A percentile compares a stretch with the other conserved stretches of the same genome.
phyloP scores from a whole-genome alignment of 371 early-diverging fungal genomes.

The Blakeslea trispora region DNA sequence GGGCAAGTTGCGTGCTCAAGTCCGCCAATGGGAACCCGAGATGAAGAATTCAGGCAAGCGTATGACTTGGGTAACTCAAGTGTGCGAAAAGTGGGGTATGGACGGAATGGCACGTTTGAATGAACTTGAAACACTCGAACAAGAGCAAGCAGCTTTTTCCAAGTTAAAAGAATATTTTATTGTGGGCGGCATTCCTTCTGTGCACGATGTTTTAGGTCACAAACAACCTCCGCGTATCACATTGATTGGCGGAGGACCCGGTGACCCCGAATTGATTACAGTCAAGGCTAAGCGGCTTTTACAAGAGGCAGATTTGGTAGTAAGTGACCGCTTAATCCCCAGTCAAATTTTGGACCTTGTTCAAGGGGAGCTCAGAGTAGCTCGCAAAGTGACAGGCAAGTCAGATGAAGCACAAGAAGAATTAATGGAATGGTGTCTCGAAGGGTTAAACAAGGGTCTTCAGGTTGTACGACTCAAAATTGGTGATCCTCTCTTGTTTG shows the following conservation, averaged over 20 bases:
- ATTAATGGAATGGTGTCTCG: constrained; percentile 65
- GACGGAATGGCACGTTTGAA: constrained; percentile 34
- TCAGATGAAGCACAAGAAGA: constrained; percentile 75
- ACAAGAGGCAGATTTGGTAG: constrained; percentile 74
- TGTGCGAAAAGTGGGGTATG: constrained; percentile 65
- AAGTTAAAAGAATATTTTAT: constrained; percentile 63
- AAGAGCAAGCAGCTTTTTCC: constrained; percentile 41
- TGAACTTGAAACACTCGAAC: constrained; percentile 22
- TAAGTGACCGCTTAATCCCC: constrained; percentile 82
- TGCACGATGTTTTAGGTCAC: constrained; percentile 25
- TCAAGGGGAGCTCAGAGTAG: constrained; percentile 64
- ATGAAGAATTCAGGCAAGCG: constrained; percentile 66
- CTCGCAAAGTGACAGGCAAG: constrained; percentile 61
- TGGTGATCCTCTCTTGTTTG: constrained; percentile 91
- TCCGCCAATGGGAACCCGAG: constrained; percentile 70
- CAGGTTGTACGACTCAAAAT: constrained; percentile 86
- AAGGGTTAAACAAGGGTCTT: constrained; percentile 65
- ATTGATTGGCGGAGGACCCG: constrained; percentile 89
- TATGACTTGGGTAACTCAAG: constrained; percentile 80
- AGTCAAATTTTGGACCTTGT: constrained; percentile 64
- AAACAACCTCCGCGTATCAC: constrained; percentile 46
- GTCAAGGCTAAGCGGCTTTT: constrained; percentile 66
- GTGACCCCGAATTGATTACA: constrained; percentile 78
- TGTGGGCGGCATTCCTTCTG: constrained; percentile 30
- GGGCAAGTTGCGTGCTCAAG: constrained; percentile 66